Evolutionary conservation across 192 early-diverging fungal species (phyloP), one percentile per base, ranked within the genome.

Genomic region (Globomyces pollinis-pini): DNA sequence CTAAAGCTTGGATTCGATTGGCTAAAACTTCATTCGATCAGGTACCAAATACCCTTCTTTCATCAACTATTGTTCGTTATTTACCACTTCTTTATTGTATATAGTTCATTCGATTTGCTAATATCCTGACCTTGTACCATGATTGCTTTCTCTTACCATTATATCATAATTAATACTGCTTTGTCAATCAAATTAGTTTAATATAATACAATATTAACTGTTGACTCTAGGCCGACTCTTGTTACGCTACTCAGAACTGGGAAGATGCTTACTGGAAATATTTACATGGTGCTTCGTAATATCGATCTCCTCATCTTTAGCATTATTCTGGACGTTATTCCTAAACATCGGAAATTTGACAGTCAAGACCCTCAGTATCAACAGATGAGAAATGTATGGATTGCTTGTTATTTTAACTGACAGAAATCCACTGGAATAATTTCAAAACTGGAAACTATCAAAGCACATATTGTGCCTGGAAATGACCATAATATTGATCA

Each of bases 241-340:
- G 15, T 20, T 39, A 39, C n/a, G n/a, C n/a, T n/a, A 31, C 18
- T 29, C 26, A 31, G 50, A 16, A 33, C 13, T 16, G 30, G 50
- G 30, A 51, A 33, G 30, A 51, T 16, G 50, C 33, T 21, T n/a
- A 9, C 1, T 51, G 28, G 8, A 26, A 42, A 9, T 51, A 51
- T 33, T 33, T 6, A 33, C 7, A 51, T 28, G 50, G 50, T 9
- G n/a, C 28, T 15, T 11, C 28, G 62, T 51, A 26, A 56, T 66
- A 3, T 62, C 56, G 51, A 72, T 76, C 23, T n/a, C n/a, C n/a
- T n/a, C n/a, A n/a, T n/a, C n/a, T n/a, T n/a, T n/a, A n/a, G n/a
- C n/a, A n/a, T n/a, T n/a, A 47, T 67, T 0, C 18, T 69, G 42
- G 67, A 72, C 13, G 44, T 72, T 1, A 55, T 76, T 38, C 70